Conservation (phyloP, 495 filamentous ascomycete genomes). For the Podospora pseudopauciseta region DNA sequence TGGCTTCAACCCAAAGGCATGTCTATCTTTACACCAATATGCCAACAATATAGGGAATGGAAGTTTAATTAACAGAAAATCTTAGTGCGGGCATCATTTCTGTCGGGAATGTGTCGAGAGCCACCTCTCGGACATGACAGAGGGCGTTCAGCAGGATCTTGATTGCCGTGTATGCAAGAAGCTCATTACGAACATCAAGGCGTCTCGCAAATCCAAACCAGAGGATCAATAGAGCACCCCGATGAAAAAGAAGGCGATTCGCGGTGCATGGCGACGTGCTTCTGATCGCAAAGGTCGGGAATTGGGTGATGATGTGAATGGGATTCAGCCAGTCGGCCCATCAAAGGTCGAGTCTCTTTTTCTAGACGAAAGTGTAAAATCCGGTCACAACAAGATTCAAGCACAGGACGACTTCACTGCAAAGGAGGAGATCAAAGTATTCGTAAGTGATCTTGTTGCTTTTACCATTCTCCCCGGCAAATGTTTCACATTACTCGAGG, state of each 20-base stretch:
- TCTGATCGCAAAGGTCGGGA: not conserved
- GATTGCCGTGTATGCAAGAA: not conserved
- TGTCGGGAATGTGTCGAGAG: not conserved
- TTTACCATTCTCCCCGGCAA: no score
- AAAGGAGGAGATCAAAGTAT: not conserved
- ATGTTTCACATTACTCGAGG: no score
- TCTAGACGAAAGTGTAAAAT: not conserved
- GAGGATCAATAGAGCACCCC: not conserved
- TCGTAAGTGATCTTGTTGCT: not conserved
- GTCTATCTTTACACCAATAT: not conserved
- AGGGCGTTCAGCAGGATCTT: not conserved
- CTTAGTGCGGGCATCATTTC: not conserved
- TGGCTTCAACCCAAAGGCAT: not conserved
- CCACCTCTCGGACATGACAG: not conserved
- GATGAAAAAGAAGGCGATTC: not conserved
- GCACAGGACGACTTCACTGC: not conserved
- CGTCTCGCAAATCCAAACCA: not conserved
- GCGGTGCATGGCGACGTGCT: not conserved
- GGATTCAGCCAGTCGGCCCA: not conserved
- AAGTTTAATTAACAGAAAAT: not conserved
- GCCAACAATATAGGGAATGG: not conserved
- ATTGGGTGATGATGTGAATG: not conserved
- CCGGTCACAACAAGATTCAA: not conserved
- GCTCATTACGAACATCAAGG: not conserved
- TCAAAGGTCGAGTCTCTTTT: not conserved